Evolutionary conservation across 2,329 filamentous ascomycete genomes (phyloP).

Genomic region (Fusarium zealandicum): DNA sequence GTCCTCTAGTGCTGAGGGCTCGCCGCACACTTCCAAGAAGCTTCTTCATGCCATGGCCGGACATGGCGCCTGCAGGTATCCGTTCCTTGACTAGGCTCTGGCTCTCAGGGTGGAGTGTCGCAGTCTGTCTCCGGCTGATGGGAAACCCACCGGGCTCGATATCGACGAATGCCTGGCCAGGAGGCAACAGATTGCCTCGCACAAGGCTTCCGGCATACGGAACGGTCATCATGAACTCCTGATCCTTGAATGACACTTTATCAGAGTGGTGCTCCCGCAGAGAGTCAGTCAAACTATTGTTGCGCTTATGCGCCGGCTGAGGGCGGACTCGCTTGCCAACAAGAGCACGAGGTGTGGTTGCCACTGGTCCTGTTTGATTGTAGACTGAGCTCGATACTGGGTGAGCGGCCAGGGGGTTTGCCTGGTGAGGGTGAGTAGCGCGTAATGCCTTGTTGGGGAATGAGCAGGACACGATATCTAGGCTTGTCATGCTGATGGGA

Average conservation of each 20-base stretch:
- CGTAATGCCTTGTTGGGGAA: conserved; percentile 63
- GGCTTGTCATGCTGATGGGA: conserved; percentile 64
- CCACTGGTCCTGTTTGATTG: conserved; percentile 58
- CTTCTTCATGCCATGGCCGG: conserved; percentile 80
- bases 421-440: conserved; percentile 49
- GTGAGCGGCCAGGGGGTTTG: conserved; percentile 59
- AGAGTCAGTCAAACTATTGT: conserved; percentile 87
- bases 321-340: conserved; percentile 67
- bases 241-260: conserved; percentile 59
- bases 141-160: conserved; percentile 61
- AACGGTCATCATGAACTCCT: conserved; percentile 66
- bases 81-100: conserved; percentile 53
- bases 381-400: conserved; percentile 61
- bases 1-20: conserved; percentile 71
- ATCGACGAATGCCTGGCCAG: conserved; percentile 81
- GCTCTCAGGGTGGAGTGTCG: conserved; percentile 55
- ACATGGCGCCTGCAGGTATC: conserved; percentile 66
- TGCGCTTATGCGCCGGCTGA: conserved; percentile 73
- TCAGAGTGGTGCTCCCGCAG: conserved; percentile 71
- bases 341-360: conserved; percentile 64
- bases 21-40: conserved; percentile 86
- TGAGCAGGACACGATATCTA: conserved; percentile 69
- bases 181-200: conserved; percentile 83
- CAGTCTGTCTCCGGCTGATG: conserved; percentile 60
- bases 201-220: conserved; percentile 85